Base-by-base conservation (phyloP, 2,329 filamentous ascomycete genomes). In the Monilinia vaccinii-corymbosi region DNA sequence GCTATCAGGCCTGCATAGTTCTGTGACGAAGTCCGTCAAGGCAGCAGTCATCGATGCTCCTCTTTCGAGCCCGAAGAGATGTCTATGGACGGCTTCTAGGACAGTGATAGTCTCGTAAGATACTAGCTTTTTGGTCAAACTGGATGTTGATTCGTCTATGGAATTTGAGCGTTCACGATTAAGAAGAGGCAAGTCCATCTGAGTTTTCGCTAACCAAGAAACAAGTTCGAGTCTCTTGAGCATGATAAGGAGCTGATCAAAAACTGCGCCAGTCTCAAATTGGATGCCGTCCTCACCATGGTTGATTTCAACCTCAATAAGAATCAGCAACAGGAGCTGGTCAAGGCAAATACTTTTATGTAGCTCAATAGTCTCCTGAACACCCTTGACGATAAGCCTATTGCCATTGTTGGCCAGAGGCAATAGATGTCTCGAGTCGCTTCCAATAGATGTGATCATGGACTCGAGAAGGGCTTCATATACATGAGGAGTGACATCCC, bases 251-350 rank as follows among this genome's bases (percentile, higher is more conserved):
- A 97, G 78, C 50, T 82, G 79, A 68, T 83, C 75, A 74, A 88
- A 93, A 40, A 93, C 83, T 52, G 86, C 82, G 53, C 87, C 83
- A 61, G 94, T 86, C 32, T 86, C 82, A 10, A 89, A 76, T 23
- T 82, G 80, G 38, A 85, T 77, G 2, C 83, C 83, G 18, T 88
- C 82, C 45, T 90, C 85, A 46, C 87, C 84, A 65, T 85, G 82
- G 61, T 92, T 88, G 57, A 89, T 82, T 70, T 94, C 90, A 44
- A 86, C 86, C 71, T 94, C 88, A 79, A 97, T 87, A 72, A 97
- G 91, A 11, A 94, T 81, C 18, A 96, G 79, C 8, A 99, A 79
- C 3, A 94, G 80, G 2, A 97, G 77, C 61, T 97, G 82, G 69
- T 93, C 91, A 63, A 95, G 84, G 55, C 95, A 84, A 10, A 94